phyloP scores from a whole-genome alignment of 164 flowering plant species.

The Kalanchoe fedtschenkoi region DNA sequence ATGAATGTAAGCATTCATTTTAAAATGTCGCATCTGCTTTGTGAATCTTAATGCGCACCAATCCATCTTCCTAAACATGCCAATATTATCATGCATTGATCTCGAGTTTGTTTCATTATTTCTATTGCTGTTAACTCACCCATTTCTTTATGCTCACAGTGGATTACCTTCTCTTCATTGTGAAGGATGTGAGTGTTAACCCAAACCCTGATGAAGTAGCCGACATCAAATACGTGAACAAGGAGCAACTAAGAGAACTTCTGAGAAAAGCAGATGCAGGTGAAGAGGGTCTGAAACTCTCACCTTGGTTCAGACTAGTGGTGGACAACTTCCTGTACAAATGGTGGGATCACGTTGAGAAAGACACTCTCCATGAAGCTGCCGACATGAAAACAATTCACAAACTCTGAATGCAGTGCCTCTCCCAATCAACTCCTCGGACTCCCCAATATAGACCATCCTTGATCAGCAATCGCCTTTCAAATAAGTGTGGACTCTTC shows the following conservation, averaged over 20 bases:
- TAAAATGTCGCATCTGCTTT: no score
- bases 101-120: no score
- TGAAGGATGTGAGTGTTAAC: constrained; percentile 55
- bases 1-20: constrained; percentile 57
- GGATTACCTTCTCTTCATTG: constrained; percentile 88
- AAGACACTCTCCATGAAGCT: constrained; percentile 55
- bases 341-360: constrained; percentile 92
- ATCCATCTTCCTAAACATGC: no score
- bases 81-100: no score
- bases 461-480: no score
- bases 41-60: no score
- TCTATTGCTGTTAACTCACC: background rate
- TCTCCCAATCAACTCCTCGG: no score
- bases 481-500: no score
- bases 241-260: constrained; percentile 69
- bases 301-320: constrained; percentile 92
- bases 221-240: constrained; percentile 61
- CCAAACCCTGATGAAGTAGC: constrained; percentile 96
- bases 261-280: constrained; percentile 86
- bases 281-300: constrained; percentile 76
- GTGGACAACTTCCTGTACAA: constrained; percentile 87
- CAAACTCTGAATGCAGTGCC: constrained; percentile 23
- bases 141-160: constrained; percentile 35
- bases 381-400: constrained; percentile 89
- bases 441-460: no score